Evolutionary conservation across 306 rosid genomes (phyloP).

Genomic region (Quercus alba): DNA sequence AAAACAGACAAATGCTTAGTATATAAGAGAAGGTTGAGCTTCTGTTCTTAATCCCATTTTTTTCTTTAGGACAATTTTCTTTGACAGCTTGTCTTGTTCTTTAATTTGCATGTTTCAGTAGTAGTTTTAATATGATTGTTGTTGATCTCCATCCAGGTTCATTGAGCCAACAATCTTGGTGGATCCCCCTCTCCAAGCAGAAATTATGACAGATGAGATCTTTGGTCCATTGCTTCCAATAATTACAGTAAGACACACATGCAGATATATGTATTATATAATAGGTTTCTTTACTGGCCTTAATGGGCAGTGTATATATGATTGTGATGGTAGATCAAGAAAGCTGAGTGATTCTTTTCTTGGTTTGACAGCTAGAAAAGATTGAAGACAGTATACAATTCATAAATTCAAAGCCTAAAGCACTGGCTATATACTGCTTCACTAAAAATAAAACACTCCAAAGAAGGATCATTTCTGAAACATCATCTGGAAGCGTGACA

Average conservation of each 20-base stretch:
- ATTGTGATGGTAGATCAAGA: too few species aligned
- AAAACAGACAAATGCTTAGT: too few species aligned
- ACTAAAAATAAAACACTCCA: slow-evolving; percentile 48
- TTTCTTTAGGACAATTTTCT: too few species aligned
- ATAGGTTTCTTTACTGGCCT: neutral
- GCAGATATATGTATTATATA: neutral
- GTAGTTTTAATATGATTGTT: neutral
- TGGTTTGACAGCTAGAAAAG: slow-evolving; percentile 51
- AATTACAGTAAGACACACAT: slow-evolving; percentile 44
- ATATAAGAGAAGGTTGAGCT: too few species aligned
- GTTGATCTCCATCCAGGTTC: slow-evolving; percentile 43
- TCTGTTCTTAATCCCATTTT: too few species aligned
- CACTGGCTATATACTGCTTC: slow-evolving; percentile 69
- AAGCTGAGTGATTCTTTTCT: neutral
- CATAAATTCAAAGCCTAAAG: slow-evolving; percentile 63
- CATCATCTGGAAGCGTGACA: slow-evolving; percentile 63
- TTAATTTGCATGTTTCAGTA: too few species aligned
- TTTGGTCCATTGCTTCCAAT: slow-evolving; percentile 85
- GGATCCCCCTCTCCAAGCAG: slow-evolving; percentile 64
- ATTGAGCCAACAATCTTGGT: slow-evolving; percentile 77
- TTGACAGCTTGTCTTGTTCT: too few species aligned
- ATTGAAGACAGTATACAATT: slow-evolving; percentile 69
- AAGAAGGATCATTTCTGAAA: slow-evolving; percentile 53
- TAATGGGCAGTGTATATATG: neutral
- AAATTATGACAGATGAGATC: slow-evolving; percentile 66